These are phyloP conservation scores for Aspergillus sp. DNA, from an alignment of 2,329 filamentous ascomycete genomes.

Conservation along the genomic window DNA sequence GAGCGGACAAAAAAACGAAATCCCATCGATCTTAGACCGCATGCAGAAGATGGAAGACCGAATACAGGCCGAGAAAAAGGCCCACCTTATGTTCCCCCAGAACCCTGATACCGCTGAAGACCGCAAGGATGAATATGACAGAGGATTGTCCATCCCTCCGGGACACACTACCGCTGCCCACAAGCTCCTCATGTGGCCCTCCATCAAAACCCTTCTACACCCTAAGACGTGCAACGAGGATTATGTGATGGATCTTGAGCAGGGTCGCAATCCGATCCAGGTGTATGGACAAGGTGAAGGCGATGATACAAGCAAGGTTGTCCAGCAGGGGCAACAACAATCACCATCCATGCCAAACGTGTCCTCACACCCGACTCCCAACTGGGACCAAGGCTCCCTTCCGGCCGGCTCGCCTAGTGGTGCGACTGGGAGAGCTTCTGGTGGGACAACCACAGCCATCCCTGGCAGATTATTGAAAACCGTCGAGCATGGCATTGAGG, in stretches of 20 bases:
- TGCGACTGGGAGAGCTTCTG: slow-evolving; percentile 40
- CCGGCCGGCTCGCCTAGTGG: slow-evolving; percentile 33
- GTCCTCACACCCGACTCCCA: no score
- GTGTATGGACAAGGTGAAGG: slow-evolving; percentile 75
- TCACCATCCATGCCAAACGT: slow-evolving; percentile 8
- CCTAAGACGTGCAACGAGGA: no score
- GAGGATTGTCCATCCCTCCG: no score
- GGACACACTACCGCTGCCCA: no score
- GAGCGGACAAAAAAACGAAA: slow-evolving; percentile 36
- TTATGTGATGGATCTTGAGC: slow-evolving; percentile 55
- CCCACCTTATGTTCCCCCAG: not conserved
- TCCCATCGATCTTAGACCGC: slow-evolving; percentile 25
- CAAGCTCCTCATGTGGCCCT: no score
- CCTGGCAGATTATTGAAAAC: slow-evolving; percentile 13
- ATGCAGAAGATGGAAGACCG: slow-evolving; percentile 24
- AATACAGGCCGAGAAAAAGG: slow-evolving; percentile 12
- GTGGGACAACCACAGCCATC: slow-evolving; percentile 16
- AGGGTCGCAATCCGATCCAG: slow-evolving; percentile 63
- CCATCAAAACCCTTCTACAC: no score
- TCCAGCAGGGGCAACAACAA: slow-evolving; percentile 32
- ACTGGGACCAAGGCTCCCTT: no score
- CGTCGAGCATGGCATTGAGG: slow-evolving; percentile 43
- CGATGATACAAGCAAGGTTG: slow-evolving; percentile 48
- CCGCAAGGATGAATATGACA: no score
- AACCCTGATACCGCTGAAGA: slow-evolving; percentile 1